Conservation (phyloP, 2,329 filamentous ascomycete genomes). For the Samsoniella hepiali region DNA sequence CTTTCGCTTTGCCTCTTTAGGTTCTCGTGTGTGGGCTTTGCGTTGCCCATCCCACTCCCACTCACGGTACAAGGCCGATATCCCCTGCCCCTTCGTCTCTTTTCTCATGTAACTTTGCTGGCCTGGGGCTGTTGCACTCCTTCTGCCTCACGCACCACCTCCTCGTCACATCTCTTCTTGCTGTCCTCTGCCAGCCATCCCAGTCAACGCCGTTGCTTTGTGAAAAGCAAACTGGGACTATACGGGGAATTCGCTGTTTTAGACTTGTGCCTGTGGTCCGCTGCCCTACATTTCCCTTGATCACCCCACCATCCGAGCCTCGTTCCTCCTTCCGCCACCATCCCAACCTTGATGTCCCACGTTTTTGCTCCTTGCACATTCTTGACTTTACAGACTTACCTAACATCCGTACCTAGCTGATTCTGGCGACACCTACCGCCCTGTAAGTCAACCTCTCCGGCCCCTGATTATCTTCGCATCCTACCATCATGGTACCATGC, state of each 20-base stretch:
- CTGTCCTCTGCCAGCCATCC: neutral
- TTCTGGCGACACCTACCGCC: slow-evolving; percentile 59
- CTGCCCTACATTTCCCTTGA: slow-evolving; percentile 7
- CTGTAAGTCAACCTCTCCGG: slow-evolving; percentile 43
- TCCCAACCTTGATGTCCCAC: slow-evolving; percentile 23
- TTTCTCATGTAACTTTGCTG: slow-evolving; percentile 8
- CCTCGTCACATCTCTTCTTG: slow-evolving; percentile 1
- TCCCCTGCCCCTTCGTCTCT: slow-evolving; percentile 4
- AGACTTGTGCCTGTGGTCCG: neutral
- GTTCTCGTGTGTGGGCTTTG: neutral
- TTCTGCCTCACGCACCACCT: neutral
- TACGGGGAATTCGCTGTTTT: neutral
- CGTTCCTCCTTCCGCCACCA: slow-evolving; percentile 22
- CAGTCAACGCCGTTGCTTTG: neutral
- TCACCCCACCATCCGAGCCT: slow-evolving; percentile 17
- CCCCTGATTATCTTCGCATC: slow-evolving; percentile 4
- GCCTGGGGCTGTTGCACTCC: neutral
- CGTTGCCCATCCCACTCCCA: slow-evolving; percentile 7
- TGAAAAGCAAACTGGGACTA: neutral
- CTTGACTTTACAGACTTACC: slow-evolving; percentile 26
- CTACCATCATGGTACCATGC: neutral
- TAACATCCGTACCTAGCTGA: slow-evolving; percentile 51
- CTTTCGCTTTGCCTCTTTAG: slow-evolving; percentile 1
- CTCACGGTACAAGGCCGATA: slow-evolving; percentile 12
- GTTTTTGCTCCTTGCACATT: slow-evolving; percentile 17